Base-by-base conservation (phyloP, 768 basidiomycete genomes). In the Trametes punicea region DNA sequence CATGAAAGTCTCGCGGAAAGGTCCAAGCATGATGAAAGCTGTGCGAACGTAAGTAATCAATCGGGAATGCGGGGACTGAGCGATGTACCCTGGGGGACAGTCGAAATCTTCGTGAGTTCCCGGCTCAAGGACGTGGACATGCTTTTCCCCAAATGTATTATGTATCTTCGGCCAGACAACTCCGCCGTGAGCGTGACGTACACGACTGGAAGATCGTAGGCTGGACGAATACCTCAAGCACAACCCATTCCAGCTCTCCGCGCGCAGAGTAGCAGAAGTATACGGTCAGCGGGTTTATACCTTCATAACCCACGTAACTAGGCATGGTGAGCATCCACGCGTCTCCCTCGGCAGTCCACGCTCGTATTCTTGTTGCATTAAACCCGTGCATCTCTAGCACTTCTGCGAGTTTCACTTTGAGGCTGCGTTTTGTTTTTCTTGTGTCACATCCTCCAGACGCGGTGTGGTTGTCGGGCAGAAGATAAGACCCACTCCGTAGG, bases 321-420 rank as follows among this genome's bases (percentile, higher is more conserved):
- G 87, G 87, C 83, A 88, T 87, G 2, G 87, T 86, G 70, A 89
- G 72, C 74, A 89, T 79, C 85, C 86, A 91, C 0, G 80, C 77
- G 55, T 81, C 82, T 23, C 61, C 49, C 4, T 46, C 64, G 8
- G 59, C 64, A 2, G 25, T 47, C 52, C 52, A 54, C 34, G n/a
- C 26, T 13, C 18, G 44, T 20, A 34, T 6, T 30, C 39, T 4
- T n/a, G 20, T 21, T 9, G 3, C 36, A 18, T 57, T 48, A 42
- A 61, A 65, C 0, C 74, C 75, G 9, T 69, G 69, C 30, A 61
- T 51, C 6, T 25, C 46, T 7, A 85, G 62, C 4, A 77, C 51
- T 0, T 55, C 65, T 25, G 65, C 65, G 2, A 85, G 69, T 61
- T 81, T 83, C 13, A 64, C 60, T 46, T 68, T 68, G 39, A 82